Evolutionary conservation across 495 filamentous ascomycete genomes (phyloP), one percentile per base, ranked within the genome.

Genomic region (Aspergillus campestris): DNA sequence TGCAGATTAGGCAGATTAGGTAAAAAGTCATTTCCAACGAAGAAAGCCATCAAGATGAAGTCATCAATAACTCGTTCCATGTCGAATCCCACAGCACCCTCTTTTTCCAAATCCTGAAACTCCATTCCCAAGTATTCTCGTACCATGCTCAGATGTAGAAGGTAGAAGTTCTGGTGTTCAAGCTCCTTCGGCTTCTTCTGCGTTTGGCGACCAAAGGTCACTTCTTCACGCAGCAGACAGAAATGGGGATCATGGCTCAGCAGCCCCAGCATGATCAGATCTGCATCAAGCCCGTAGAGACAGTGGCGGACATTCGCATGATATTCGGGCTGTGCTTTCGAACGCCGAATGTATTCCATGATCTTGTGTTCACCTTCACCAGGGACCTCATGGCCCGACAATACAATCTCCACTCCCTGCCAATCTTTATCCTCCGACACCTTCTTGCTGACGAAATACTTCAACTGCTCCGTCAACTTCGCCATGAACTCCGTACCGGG

Each of bases 281-380:
- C 94, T 29, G 94, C 94, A 70, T 99, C 94, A 28, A 99, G 76
- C 6, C 94, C 94, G 59, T 99, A 99, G 34, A 99, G 72, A 67
- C 94, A 99, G 64, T 99, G 94, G 36, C 94, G 87, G 47, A 92
- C 78, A 59, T 99, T 97, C n/a, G 89, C 80, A 57, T 94, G 80
- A 60, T 99, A 99, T 47, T 84, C 78, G 3, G 87, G 84, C 59
- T 99, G 94, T 35, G 90, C 86, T 72, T 97, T 97, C 30, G 92
- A 83, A 58, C 89, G 82, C 47, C 94, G 84, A 62, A 99, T 99
- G 61, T 97, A 97, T 64, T 99, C 94, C 94, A 97, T 99, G 63
- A 99, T 95, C 71, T 99, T 99, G 71, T 98, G 92, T 66, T 98
- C 94, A 44, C 94, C 94, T 66, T 99, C 94, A 44, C 94, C 94